phyloP scores from a whole-genome alignment of 768 basidiomycete species.

The Lentinula aciculospora region DNA sequence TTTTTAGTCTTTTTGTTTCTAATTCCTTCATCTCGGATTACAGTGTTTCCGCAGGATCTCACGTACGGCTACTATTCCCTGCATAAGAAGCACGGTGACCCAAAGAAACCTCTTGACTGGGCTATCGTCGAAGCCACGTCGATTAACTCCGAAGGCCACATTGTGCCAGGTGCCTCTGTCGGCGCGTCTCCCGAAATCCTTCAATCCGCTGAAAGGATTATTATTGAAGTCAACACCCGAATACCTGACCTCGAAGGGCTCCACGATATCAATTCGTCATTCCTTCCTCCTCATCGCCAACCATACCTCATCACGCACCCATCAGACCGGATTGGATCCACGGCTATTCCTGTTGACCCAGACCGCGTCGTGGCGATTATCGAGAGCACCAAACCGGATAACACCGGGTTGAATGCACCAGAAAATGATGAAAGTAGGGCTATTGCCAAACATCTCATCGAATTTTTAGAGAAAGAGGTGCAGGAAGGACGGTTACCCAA shows the following conservation, averaged over 20 bases:
- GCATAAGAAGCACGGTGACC: slow-evolving; percentile 37
- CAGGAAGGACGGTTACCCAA: slow-evolving; percentile 33
- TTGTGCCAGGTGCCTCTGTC: slow-evolving; percentile 42
- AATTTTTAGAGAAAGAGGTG: slow-evolving; percentile 38
- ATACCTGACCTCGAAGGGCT: slow-evolving; percentile 41
- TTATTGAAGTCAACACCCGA: slow-evolving; percentile 44
- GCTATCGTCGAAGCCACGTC: slow-evolving; percentile 46
- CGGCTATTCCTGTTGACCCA: slow-evolving; percentile 40
- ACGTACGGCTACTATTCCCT: slow-evolving; percentile 43
- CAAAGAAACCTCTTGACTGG: slow-evolving; percentile 39
- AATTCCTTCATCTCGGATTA: neutral
- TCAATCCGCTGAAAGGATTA: slow-evolving; percentile 42
- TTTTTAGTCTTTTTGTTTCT: neutral
- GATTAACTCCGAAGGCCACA: slow-evolving; percentile 40
- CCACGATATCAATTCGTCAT: slow-evolving; percentile 42
- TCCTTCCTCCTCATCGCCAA: slow-evolving; percentile 35
- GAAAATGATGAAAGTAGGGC: slow-evolving; percentile 36
- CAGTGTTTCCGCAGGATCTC: slow-evolving; percentile 46
- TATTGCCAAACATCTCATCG: slow-evolving; percentile 39
- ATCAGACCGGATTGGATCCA: slow-evolving; percentile 37
- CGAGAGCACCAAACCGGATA: slow-evolving; percentile 35
- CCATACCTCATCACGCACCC: slow-evolving; percentile 40
- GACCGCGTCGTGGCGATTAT: slow-evolving; percentile 43
- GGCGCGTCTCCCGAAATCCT: slow-evolving; percentile 44
- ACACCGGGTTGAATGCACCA: slow-evolving; percentile 38